phyloP scores from a whole-genome alignment of 768 basidiomycete genomes.

The Pisolithus sp. region DNA sequence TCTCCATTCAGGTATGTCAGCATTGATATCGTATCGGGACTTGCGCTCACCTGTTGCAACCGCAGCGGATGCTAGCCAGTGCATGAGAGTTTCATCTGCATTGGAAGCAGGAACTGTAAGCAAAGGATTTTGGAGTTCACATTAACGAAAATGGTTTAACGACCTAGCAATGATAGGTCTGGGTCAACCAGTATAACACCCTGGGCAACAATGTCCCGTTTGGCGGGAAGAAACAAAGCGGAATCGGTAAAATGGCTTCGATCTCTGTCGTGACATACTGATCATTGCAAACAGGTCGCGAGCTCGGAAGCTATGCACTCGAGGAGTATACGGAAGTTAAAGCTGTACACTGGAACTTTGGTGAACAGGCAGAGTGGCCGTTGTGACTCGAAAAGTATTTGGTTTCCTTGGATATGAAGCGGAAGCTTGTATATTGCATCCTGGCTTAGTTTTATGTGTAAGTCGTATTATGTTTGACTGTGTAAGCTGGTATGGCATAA shows the following conservation, averaged over 20 bases:
- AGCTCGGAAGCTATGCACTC: slow-evolving; percentile 80
- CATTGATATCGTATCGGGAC: neutral
- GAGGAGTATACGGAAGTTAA: slow-evolving; percentile 80
- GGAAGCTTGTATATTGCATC: neutral
- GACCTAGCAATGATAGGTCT: slow-evolving; percentile 46
- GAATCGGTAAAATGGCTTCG: slow-evolving; percentile 54
- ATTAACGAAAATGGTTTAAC: too few species aligned
- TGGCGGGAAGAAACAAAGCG: slow-evolving; percentile 91
- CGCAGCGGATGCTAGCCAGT: slow-evolving; percentile 72
- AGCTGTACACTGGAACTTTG: slow-evolving; percentile 85
- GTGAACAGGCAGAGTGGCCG: slow-evolving; percentile 75
- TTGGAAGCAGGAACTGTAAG: slow-evolving; percentile 86
- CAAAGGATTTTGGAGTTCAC: neutral
- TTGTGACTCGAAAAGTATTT: slow-evolving; percentile 33
- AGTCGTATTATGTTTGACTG: neutral
- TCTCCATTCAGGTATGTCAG: slow-evolving; percentile 69
- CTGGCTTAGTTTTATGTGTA: neutral
- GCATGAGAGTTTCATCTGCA: slow-evolving; percentile 80
- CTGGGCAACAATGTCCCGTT: slow-evolving; percentile 88
- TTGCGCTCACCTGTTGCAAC: slow-evolving; percentile 15
- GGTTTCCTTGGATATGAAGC: neutral
- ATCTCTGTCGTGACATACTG: slow-evolving; percentile 3
- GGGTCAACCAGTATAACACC: slow-evolving; percentile 88
- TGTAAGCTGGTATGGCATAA: neutral
- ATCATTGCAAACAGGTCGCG: slow-evolving; percentile 53